Base-by-base conservation (phyloP, 331 rosid genomes). In the Rosa hybrid region DNA sequence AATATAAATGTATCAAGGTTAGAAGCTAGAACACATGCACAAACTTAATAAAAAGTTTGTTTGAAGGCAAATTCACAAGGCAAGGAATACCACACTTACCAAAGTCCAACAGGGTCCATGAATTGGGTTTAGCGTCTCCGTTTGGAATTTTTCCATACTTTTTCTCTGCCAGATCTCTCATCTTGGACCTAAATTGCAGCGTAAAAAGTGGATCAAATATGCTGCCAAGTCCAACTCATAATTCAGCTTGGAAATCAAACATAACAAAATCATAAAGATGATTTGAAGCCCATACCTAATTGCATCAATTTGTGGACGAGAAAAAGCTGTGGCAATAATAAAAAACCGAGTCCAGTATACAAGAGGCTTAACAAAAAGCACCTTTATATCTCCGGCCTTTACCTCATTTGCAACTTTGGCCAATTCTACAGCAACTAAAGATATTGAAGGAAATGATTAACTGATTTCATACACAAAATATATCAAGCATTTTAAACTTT, bases 271-370 rank as follows among this genome's bases (percentile, higher is more conserved):
- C n/a, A 76, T 25, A 60, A 44, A 82, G 34, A 81, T 45, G 78
- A 83, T 38, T 38, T 11, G 74, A 68, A 71, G 80, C 5, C 13
- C 56, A 56, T 89, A 95, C 99, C 91, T 88, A 7, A 95, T 91
- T 38, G 99, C 98, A 86, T 91, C 92, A 71, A 90, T 88, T 78
- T 95, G 99, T 44, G 98, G 99, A 49, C 97, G 97, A 85, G 99
- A 95, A 87, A 95, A 95, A 51, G 97, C 98, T 0, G 99, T 95
- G 63, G 90, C 90, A 78, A 95, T 93, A 79, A 95, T 90, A 78
- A 93, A 95, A 87, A 93, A 93, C 57, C 93, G 89, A 81, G 99
- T 93, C 99, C 99, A 95, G 71, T 95, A 95, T 68, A 95, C 98
- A 30, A 95, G 90, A 80, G 99, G 99, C 89, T 93, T 93, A 93